phyloP scores from a whole-genome alignment of 2,329 filamentous ascomycete species.

The Talaromyces rugulosus region DNA sequence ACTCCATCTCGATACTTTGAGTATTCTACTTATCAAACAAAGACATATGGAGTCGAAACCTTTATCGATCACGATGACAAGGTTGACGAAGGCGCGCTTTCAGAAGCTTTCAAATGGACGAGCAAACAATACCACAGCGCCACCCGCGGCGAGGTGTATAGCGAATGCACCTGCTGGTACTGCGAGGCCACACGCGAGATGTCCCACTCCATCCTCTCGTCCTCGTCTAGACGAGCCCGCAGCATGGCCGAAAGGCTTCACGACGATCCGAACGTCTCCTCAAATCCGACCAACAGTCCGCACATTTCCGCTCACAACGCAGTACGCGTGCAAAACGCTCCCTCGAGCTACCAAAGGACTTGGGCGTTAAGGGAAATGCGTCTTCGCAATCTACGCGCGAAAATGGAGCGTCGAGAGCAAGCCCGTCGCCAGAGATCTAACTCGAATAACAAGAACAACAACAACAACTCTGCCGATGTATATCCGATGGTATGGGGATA shows the following conservation, averaged over 20 bases:
- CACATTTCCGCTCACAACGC: constrained; percentile 74
- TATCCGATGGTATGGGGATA: constrained; percentile 43
- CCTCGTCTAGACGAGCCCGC: constrained; percentile 50
- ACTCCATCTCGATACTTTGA: constrained; percentile 59
- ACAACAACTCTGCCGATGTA: constrained; percentile 25
- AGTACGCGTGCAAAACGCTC: constrained; percentile 37
- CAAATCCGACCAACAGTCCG: constrained; percentile 52
- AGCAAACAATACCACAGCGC: constrained; percentile 63
- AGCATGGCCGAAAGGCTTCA: constrained; percentile 46
- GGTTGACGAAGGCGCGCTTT: constrained; percentile 64
- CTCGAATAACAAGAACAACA: constrained; percentile 15
- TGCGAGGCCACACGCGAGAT: constrained; percentile 65
- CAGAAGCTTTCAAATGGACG: constrained; percentile 67
- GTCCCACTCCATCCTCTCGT: constrained; percentile 45
- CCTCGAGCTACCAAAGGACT: constrained; percentile 17
- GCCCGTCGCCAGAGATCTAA: constrained; percentile 20
- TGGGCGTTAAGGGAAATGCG: constrained; percentile 32
- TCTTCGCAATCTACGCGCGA: constrained; percentile 55
- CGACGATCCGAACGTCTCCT: constrained; percentile 39
- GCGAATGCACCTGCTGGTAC: constrained; percentile 78
- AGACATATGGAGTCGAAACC: constrained; percentile 26
- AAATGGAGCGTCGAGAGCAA: constrained; percentile 26
- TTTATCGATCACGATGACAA: constrained; percentile 85
- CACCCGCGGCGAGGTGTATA: constrained; percentile 63
- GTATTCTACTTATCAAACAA: constrained; percentile 48